Evolutionary conservation across 2,329 filamentous ascomycete genomes (phyloP).

Genomic region (Penicillium aurantiogriseum): DNA sequence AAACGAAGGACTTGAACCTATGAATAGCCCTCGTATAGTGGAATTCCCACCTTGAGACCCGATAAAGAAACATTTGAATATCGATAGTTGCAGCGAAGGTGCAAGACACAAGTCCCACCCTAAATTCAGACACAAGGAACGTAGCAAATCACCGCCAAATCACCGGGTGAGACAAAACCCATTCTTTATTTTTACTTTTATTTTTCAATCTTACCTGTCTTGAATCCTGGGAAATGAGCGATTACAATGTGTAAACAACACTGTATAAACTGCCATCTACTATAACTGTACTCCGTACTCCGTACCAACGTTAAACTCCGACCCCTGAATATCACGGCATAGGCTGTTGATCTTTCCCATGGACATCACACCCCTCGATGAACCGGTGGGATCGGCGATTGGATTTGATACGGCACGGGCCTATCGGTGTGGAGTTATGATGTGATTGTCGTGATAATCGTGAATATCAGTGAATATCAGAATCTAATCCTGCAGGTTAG

Average conservation of each 20-base stretch:
- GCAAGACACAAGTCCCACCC: neutral
- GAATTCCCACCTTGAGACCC: neutral
- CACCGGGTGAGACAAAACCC: neutral
- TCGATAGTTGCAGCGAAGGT: neutral
- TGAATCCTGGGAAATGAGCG: neutral
- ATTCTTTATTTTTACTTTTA: neutral
- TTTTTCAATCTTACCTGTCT: neutral
- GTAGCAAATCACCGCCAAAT: neutral
- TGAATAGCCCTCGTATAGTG: neutral
- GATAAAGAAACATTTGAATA: neutral
- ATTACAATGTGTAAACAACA: neutral
- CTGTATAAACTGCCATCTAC: too few relatives aligned
- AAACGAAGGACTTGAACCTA: neutral
- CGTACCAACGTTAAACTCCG: constrained; percentile 45
- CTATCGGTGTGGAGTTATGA: constrained; percentile 10
- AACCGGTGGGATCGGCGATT: constrained; percentile 21
- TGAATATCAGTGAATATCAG: neutral
- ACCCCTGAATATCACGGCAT: constrained; percentile 20
- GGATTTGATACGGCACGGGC: constrained; percentile 9
- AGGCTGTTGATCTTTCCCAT: constrained; percentile 11
- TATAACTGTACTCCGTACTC: neutral
- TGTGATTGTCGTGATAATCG: constrained; percentile 5
- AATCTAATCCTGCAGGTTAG: neutral
- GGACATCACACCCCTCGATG: constrained; percentile 1
- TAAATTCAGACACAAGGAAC: neutral